Conservation (phyloP, 2,329 filamentous ascomycete species). For the Endoconidiophora polonica region DNA sequence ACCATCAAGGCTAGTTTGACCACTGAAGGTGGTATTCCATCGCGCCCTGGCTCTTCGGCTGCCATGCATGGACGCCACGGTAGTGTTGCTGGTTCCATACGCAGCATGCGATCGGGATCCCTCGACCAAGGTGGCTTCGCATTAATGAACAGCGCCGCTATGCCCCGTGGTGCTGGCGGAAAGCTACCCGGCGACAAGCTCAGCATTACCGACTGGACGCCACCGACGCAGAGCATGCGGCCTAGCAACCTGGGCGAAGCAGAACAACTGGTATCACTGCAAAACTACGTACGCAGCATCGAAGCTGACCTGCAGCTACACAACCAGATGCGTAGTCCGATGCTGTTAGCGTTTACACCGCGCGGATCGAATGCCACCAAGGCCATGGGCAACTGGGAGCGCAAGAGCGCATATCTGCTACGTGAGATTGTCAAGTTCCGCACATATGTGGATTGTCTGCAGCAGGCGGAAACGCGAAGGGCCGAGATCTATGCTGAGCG, state of each 20-base stretch:
- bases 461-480: slow-evolving; percentile 52
- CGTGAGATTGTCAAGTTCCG: slow-evolving; percentile 92
- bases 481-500: slow-evolving; percentile 52
- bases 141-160: slow-evolving; percentile 25
- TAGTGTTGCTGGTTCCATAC: slow-evolving; percentile 20
- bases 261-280: slow-evolving; percentile 63
- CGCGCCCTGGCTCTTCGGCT: slow-evolving; percentile 33
- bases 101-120: slow-evolving; percentile 36
- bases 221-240: slow-evolving; percentile 80
- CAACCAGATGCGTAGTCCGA: slow-evolving; percentile 72
- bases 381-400: slow-evolving; percentile 94
- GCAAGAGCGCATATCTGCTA: slow-evolving; percentile 80
- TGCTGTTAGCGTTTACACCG: slow-evolving; percentile 79
- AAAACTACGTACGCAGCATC: slow-evolving; percentile 66
- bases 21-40: slow-evolving; percentile 18
- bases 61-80: slow-evolving; percentile 21
- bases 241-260: slow-evolving; percentile 61
- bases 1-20: slow-evolving; percentile 15
- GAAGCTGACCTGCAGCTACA: slow-evolving; percentile 75
- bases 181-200: slow-evolving; percentile 74
- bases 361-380: slow-evolving; percentile 64
- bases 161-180: slow-evolving; percentile 26
- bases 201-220: slow-evolving; percentile 72
- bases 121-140: slow-evolving; percentile 39
- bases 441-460: slow-evolving; percentile 79